phyloP scores from a whole-genome alignment of 1,284 basidiomycete species.

The Sporisorium iseilematis-ciliati region DNA sequence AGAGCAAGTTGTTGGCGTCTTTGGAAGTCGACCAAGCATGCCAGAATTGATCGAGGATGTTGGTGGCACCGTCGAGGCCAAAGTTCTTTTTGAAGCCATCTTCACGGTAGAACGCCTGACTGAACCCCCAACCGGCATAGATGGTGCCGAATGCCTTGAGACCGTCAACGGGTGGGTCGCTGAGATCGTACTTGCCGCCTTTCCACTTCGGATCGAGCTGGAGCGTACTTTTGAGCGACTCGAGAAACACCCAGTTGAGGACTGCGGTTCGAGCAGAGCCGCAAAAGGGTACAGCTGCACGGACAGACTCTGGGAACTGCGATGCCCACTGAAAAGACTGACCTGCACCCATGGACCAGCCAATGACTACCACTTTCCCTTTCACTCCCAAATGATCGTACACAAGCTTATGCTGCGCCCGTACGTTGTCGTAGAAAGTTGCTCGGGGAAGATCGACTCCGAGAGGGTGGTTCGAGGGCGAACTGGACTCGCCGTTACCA shows the following conservation, averaged over 20 bases:
- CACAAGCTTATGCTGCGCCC: constrained; percentile 49
- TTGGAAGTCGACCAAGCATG: constrained; percentile 38
- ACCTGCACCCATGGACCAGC: constrained; percentile 55
- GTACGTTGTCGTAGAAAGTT: constrained; percentile 53
- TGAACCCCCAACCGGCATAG: constrained; percentile 60
- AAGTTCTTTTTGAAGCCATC: constrained; percentile 43
- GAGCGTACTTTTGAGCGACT: constrained; percentile 36
- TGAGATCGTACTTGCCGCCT: constrained; percentile 28
- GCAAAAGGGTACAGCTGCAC: constrained; percentile 50
- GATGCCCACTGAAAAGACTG: constrained; percentile 57
- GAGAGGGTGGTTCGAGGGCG: constrained; percentile 48
- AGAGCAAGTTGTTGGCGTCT: constrained; percentile 54
- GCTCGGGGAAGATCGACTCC: constrained; percentile 37
- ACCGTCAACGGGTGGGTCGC: constrained; percentile 36
- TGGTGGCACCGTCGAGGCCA: constrained; percentile 22
- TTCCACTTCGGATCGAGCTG: constrained; percentile 33
- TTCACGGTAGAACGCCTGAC: constrained; percentile 53
- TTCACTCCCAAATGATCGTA: constrained; percentile 37
- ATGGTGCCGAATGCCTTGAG: constrained; percentile 54
- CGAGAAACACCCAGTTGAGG: constrained; percentile 57
- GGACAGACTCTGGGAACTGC: constrained; percentile 49
- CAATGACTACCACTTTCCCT: constrained; percentile 36
- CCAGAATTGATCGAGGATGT: constrained; percentile 38
- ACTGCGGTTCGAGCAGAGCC: constrained; percentile 51
- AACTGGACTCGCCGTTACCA: constrained; percentile 57